Evolutionary conservation across 1,139 yeast species (phyloP), one percentile per base, ranked within the genome.

Genomic region (Blastobotrys capitulatus): DNA sequence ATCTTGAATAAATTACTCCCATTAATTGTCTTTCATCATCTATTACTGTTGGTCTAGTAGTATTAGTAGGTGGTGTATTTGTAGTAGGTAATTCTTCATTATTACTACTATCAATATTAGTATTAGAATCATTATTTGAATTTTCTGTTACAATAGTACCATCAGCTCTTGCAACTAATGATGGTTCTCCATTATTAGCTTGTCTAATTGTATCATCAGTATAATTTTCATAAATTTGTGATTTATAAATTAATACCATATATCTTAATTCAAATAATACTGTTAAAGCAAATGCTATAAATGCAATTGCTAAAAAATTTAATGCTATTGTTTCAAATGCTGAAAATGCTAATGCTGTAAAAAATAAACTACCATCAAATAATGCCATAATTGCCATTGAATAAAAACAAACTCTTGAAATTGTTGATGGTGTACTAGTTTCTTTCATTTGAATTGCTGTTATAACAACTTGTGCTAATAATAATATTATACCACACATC

Each of bases 221-320:
- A 1, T 78, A 79, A 54, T 82, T 67, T 62, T 90, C 97, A 58
- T 85, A 84, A 12, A 79, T 71, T 64, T 90, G 97, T 0, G 88
- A 78, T 15, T 82, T 75, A 57, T 79, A 78, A 1, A 89, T 83
- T 48, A 79, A 73, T 32, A 83, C 78, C 73, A 86, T 74, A 64
- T 84, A 87, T 51, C 92, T 76, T 70, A 85, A 75, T 59, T 87
- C 96, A 70, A 88, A 86, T 18, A 86, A 74, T 13, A 85, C 79
- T 36, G 90, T 82, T 58, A 86, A 71, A 3, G 85, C 78, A 57
- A 86, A 82, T 1, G 86, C 76, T 10, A 85, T 65, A 51, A 88
- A 82, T 1, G 94, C 82, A 52, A 86, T 76, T 26, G 88, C 79
- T 25, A 85, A 80, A 48, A 84, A 72, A 2, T 89, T 79, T 46